phyloP scores from a whole-genome alignment of 352 stramenopile species.

The Phytophthora tentaculata region DNA sequence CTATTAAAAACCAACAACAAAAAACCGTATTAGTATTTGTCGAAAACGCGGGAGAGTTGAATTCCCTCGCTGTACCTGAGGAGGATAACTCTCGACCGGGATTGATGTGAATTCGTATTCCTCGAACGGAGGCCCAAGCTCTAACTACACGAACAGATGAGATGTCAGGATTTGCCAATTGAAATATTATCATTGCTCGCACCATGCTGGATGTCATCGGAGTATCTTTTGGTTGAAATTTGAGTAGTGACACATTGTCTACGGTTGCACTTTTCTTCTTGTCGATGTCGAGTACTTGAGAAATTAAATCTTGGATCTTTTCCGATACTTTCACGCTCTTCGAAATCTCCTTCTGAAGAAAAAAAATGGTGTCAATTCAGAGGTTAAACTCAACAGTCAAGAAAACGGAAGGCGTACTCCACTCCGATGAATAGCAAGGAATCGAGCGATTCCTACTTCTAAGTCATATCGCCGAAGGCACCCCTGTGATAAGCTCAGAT shows the following conservation, averaged over 20 bases:
- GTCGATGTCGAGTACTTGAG: slow-evolving; percentile 67
- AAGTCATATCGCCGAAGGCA: slow-evolving; percentile 74
- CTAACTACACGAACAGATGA: slow-evolving; percentile 40
- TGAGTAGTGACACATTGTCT: slow-evolving; percentile 73
- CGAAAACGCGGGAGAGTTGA: too few species aligned
- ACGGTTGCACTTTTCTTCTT: slow-evolving; percentile 68
- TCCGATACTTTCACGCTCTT: slow-evolving; percentile 64
- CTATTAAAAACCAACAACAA: slow-evolving; percentile 18
- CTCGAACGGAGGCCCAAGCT: slow-evolving; percentile 72
- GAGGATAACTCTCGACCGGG: slow-evolving; percentile 79
- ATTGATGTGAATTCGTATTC: slow-evolving; percentile 68
- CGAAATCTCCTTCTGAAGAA: slow-evolving; percentile 51
- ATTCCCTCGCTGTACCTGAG: slow-evolving; percentile 43
- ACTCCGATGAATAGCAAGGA: slow-evolving; percentile 64
- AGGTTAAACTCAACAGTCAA: background rate
- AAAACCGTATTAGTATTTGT: too few species aligned
- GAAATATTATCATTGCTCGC: slow-evolving; percentile 9
- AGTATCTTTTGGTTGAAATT: slow-evolving; percentile 66
- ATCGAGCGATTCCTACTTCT: slow-evolving; percentile 75
- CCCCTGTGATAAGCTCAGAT: slow-evolving; percentile 46
- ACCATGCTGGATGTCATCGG: slow-evolving; percentile 54
- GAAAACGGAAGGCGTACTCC: slow-evolving; percentile 37
- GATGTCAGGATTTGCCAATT: too few species aligned
- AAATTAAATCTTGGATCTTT: slow-evolving; percentile 74
- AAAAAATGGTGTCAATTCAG: background rate